A percentile compares a stretch with the other conserved stretches of the same genome.
phyloP scores from a whole-genome alignment of 1,284 basidiomycete genomes.

The Sanguinoderma infundibulare region DNA sequence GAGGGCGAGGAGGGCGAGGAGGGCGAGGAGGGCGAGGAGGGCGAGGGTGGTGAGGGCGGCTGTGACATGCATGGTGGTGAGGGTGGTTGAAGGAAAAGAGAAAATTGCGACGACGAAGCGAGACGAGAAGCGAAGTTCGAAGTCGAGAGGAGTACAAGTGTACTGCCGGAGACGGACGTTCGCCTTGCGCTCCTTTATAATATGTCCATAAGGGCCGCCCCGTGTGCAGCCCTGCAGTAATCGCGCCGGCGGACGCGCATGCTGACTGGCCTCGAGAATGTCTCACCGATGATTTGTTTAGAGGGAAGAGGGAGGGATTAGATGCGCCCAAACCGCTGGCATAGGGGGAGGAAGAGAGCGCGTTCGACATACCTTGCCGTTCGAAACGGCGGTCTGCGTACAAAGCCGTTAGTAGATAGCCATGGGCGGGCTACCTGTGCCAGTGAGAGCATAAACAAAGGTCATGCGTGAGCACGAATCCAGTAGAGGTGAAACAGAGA shows the following conservation, averaged over 20 bases:
- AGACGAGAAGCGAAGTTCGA: background rate
- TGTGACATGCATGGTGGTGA: conserved; percentile 14
- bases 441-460: too few relatives aligned
- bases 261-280: background rate
- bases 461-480: background rate
- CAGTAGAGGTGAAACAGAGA: too few relatives aligned
- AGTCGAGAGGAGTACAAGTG: background rate
- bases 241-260: background rate
- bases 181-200: too few relatives aligned
- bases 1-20: background rate
- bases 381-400: conserved; percentile 24
- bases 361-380: conserved; percentile 45
- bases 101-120: background rate
- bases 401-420: background rate
- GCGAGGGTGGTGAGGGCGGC: conserved; percentile 6
- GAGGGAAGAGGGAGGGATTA: too few relatives aligned
- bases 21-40: background rate
- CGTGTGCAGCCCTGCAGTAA: background rate
- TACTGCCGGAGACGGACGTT: background rate
- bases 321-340: too few relatives aligned
- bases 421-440: background rate
- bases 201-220: background rate
- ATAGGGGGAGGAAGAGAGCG: conserved; percentile 2
- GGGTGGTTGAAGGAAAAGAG: background rate
- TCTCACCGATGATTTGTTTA: too few relatives aligned